Conservation (phyloP, 306 rosid genomes). For the Cercis canadensis region DNA sequence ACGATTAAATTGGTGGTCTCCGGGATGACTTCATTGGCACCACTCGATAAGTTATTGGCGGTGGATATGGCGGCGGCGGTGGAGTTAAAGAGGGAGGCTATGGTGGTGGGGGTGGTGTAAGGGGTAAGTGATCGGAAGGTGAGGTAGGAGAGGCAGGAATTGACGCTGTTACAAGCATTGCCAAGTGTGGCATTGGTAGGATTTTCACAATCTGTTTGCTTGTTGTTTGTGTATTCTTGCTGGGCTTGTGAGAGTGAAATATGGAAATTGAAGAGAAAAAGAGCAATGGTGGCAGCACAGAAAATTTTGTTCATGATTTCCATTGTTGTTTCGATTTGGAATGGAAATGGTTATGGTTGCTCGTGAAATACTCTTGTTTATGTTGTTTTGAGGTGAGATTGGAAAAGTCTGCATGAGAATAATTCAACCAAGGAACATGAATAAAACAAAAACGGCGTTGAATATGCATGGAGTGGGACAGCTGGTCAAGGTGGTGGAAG, state of each 20-base stretch:
- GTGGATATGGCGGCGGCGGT: constrained; percentile 30
- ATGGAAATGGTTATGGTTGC: constrained; percentile 11
- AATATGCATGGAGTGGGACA: too few relatives aligned
- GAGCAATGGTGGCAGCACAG: background rate
- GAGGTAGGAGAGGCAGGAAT: constrained; percentile 63
- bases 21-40: constrained; percentile 44
- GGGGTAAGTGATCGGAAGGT: constrained; percentile 60
- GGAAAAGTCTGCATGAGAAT: too few relatives aligned
- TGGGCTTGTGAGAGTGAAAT: constrained; percentile 37
- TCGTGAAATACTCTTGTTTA: too few relatives aligned
- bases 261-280: background rate
- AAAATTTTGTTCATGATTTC: background rate
- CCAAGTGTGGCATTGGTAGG: constrained; percentile 44
- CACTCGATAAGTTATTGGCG: constrained; percentile 56
- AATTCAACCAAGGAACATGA: too few relatives aligned
- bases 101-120: constrained; percentile 44
- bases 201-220: constrained; percentile 54
- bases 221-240: constrained; percentile 63
- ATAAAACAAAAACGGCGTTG: too few relatives aligned
- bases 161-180: constrained; percentile 49
- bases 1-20: constrained; percentile 39
- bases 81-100: constrained; percentile 53
- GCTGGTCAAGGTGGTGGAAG: too few relatives aligned
- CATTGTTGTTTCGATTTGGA: too few relatives aligned
- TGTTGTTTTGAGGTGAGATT: too few relatives aligned